A percentile compares a stretch with the other conserved stretches of the same genome.
phyloP scores from a whole-genome alignment of 352 stramenopile genomes.

The Phytopythium chamaehyphon region DNA sequence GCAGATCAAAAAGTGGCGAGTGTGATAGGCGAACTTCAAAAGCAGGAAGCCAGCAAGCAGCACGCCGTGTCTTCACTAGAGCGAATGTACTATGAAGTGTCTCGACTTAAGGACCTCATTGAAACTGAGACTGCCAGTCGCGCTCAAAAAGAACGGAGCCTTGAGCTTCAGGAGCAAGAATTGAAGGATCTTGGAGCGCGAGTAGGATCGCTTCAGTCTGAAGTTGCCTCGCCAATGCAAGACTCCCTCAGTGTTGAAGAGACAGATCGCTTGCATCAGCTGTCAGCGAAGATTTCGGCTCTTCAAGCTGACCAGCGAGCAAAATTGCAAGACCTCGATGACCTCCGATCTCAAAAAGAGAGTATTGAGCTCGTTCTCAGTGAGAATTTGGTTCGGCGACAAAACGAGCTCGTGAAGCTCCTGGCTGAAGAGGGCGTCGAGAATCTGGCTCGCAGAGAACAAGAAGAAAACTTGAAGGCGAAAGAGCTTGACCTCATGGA shows the following conservation, averaged over 20 bases:
- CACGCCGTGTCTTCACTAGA: constrained; percentile 68
- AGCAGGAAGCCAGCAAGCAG: constrained; percentile 74
- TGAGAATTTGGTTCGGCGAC: constrained; percentile 91
- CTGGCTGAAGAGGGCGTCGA: constrained; percentile 59
- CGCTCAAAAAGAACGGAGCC: constrained; percentile 45
- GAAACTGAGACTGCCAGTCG: constrained; percentile 47
- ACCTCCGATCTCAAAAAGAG: constrained; percentile 86
- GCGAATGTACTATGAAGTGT: constrained; percentile 81
- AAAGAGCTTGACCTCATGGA: constrained; percentile 90
- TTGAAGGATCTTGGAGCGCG: constrained; percentile 57
- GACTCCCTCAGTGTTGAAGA: constrained; percentile 60
- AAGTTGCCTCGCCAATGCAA: constrained; percentile 76
- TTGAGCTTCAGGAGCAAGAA: constrained; percentile 62
- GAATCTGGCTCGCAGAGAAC: constrained; percentile 51
- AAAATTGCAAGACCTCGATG: constrained; percentile 78
- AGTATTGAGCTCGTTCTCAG: constrained; percentile 87
- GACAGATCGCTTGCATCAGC: constrained; percentile 39
- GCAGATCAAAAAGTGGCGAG: constrained; percentile 86
- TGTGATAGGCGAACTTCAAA: constrained; percentile 82
- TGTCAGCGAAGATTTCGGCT: constrained; percentile 63
- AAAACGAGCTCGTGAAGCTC: constrained; percentile 56
- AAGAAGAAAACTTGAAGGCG: constrained; percentile 72
- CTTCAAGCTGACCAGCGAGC: constrained; percentile 88
- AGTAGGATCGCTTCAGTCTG: constrained; percentile 37
- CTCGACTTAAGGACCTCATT: constrained; percentile 74